Evolutionary conservation across 1,284 basidiomycete species (phyloP), one percentile per base, ranked within the genome.

Genomic region (Polyporus tsugae): DNA sequence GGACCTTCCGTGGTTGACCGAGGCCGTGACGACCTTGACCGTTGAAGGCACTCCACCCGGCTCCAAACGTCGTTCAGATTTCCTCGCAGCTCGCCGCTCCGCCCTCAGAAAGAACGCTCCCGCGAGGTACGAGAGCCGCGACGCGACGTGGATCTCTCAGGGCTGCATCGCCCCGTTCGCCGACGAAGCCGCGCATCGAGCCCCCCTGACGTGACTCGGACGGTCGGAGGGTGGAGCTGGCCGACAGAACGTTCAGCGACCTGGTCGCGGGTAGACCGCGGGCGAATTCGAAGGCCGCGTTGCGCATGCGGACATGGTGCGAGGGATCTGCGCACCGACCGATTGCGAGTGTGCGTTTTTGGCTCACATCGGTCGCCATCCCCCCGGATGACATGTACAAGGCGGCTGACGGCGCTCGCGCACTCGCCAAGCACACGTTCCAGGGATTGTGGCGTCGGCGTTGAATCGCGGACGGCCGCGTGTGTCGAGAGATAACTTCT

Each of bases 241-340:
- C 2, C 29, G 29, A 29, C 1, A 1, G 29, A 29, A 29, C 29
- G 29, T 35, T 33, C 29, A 19, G 29, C 52, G 52, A 55, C 52
- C 29, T 55, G 52, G 52, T 55, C 52, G 52, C 52, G 52, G 52
- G 52, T 35, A 35, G 52, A 55, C 52, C 52, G 58, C 36, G 39
- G 58, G 22, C 38, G 58, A 60, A 58, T 58, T 58, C 55, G 55
- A 58, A 58, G 58, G 22, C 36, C 38, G 58, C 58, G 39, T 52
- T 52, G 46, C 22, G 46, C 46, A n/a, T n/a, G n/a, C n/a, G n/a
- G n/a, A 49, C 58, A 22, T 25, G 58, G n/a, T 17, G 22, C 9
- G 10, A 49, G 36, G n/a, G 58, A 22, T 59, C 33, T 39, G 35
- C 38, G 29, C 38, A 38, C 57, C n/a, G 39, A 60, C 38, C 22